Evolutionary conservation across 257 asterid genomes (phyloP).

Genomic region (Henckelia pumila): DNA sequence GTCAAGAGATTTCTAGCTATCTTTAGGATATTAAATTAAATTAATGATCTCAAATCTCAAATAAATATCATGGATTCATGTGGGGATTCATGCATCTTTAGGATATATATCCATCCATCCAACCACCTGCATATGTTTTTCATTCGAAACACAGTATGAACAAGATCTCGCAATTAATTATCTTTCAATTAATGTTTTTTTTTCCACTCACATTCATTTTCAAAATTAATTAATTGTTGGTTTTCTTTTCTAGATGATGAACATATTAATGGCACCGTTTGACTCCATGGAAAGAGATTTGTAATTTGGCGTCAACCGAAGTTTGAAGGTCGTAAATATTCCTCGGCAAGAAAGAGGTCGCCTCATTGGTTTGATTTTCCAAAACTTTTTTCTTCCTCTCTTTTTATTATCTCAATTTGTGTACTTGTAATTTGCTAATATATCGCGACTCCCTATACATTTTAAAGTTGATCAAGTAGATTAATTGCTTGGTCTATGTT

Average conservation of each 20-base stretch:
- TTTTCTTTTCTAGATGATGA: background rate
- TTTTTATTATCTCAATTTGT: background rate
- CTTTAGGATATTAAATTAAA: too few relatives aligned
- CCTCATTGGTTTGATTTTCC: background rate
- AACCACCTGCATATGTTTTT: too few relatives aligned
- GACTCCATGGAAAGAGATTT: background rate
- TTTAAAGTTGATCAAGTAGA: background rate
- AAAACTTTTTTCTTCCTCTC: background rate
- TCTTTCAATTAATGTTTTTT: background rate
- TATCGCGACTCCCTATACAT: background rate
- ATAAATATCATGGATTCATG: background rate
- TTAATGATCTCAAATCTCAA: too few relatives aligned
- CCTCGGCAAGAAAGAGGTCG: background rate
- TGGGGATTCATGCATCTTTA: background rate
- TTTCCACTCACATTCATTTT: background rate
- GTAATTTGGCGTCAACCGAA: background rate
- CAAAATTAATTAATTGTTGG: background rate
- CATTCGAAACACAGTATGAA: background rate
- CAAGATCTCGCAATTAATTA: background rate
- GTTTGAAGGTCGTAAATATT: background rate
- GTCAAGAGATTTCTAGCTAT: too few relatives aligned
- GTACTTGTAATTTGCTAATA: background rate
- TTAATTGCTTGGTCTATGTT: constrained; percentile 29
- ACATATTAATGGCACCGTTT: background rate
- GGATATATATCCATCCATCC: too few relatives aligned